Conservation (phyloP, 2,329 filamentous ascomycete genomes). For the Phyllosticta citrichinensis region DNA sequence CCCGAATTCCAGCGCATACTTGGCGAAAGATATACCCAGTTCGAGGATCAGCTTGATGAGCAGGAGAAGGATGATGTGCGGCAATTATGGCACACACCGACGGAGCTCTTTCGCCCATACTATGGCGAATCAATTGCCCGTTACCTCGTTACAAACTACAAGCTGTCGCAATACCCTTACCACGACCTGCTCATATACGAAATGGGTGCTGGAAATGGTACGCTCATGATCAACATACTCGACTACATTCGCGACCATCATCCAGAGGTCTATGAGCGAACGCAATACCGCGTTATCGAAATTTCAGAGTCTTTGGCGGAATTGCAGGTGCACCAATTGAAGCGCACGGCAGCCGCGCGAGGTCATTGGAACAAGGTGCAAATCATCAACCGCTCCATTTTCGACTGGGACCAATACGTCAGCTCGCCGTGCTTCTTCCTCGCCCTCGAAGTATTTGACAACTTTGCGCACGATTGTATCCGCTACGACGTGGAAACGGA, state of each 20-base stretch:
- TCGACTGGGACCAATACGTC: constrained; percentile 85
- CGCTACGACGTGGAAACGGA: constrained; percentile 80
- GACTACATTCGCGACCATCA: constrained; percentile 89
- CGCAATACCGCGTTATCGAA: constrained; percentile 91
- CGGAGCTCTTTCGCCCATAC: constrained; percentile 90
- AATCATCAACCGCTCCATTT: constrained; percentile 90
- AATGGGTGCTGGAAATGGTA: constrained; percentile 95
- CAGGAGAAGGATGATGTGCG: constrained; percentile 62
- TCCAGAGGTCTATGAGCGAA: constrained; percentile 86
- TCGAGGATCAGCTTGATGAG: constrained; percentile 79
- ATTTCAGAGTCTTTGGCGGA: constrained; percentile 75
- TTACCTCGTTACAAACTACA: constrained; percentile 93
- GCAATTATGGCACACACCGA: constrained; percentile 97
- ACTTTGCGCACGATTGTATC: constrained; percentile 90
- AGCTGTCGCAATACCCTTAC: constrained; percentile 86
- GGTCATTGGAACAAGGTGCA: constrained; percentile 81
- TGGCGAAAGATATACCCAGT: constrained; percentile 71
- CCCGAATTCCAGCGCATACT: constrained; percentile 71
- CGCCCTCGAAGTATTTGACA: constrained; percentile 96
- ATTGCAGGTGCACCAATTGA: constrained; percentile 63
- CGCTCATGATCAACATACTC: constrained; percentile 94
- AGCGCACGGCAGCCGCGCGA: constrained; percentile 53
- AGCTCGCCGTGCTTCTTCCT: constrained; percentile 94
- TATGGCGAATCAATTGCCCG: constrained; percentile 97
- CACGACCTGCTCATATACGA: constrained; percentile 97